Conservation (phyloP, 2,329 filamentous ascomycete species). For the Neofusicoccum umdonicola region DNA sequence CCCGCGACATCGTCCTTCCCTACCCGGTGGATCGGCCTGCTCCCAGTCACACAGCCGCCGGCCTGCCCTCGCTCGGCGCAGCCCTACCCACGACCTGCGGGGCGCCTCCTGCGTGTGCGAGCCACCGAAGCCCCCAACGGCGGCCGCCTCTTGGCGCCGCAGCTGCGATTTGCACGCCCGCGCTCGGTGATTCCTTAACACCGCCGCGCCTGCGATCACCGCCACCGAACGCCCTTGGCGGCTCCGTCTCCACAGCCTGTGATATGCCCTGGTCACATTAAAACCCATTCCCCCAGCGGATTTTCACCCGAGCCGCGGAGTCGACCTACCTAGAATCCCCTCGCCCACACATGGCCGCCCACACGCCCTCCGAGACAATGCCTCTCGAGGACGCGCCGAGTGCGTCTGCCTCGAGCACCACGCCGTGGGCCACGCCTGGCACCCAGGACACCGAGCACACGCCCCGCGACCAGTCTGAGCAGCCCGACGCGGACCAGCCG, state of each 20-base stretch:
- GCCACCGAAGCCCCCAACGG: background rate
- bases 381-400: slow-evolving; percentile 6
- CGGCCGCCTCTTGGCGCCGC: background rate
- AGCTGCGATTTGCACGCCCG: background rate
- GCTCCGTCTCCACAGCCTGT: slow-evolving; percentile 17
- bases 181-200: slow-evolving; percentile 15
- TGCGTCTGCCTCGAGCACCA: background rate
- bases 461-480: slow-evolving; percentile 11
- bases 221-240: slow-evolving; percentile 15
- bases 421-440: slow-evolving; percentile 1
- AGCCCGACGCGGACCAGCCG: slow-evolving; percentile 5
- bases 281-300: slow-evolving; percentile 16
- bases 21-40: slow-evolving; percentile 8
- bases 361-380: slow-evolving; percentile 14
- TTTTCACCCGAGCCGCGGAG: slow-evolving; percentile 13
- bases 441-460: slow-evolving; percentile 6
- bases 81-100: slow-evolving; percentile 16
- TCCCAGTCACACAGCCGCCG: slow-evolving; percentile 11
- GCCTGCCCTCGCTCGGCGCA: slow-evolving; percentile 10
- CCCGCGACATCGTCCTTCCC: slow-evolving; percentile 12
- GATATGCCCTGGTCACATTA: slow-evolving; percentile 16
- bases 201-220: slow-evolving; percentile 17
- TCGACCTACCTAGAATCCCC: slow-evolving; percentile 6
- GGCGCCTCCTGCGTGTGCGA: slow-evolving; percentile 1
- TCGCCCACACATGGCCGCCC: background rate